These are phyloP conservation scores for Mycena epipterygia DNA, from an alignment of 768 basidiomycete species.

Conservation along the genomic window DNA sequence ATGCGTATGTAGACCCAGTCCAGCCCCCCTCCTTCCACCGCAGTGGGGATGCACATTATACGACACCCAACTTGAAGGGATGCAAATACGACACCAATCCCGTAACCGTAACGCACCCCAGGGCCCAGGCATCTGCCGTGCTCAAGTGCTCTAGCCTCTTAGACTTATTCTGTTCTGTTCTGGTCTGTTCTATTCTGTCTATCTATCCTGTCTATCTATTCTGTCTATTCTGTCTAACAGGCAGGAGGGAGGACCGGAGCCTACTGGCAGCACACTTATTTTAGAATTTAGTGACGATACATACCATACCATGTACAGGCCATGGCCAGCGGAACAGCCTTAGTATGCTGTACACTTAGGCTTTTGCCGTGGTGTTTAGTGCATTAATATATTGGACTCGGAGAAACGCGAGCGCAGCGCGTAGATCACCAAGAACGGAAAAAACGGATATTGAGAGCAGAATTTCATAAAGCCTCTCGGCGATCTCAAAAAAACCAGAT, in stretches of 20 bases:
- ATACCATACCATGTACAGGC: not conserved
- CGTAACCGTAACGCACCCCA: not conserved
- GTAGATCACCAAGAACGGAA: no score
- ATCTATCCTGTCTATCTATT: no score
- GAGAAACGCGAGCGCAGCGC: no score
- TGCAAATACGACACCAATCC: no score
- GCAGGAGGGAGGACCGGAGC: no score
- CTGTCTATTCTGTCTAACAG: no score
- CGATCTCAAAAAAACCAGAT: no score
- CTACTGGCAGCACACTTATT: not conserved
- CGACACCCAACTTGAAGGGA: no score
- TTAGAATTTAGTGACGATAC: not conserved
- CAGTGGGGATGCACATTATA: constrained; percentile 20
- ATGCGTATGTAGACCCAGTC: not conserved
- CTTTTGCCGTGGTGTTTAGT: not conserved
- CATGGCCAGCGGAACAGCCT: not conserved
- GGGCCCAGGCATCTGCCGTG: not conserved
- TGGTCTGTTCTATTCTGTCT: not conserved
- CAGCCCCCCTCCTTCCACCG: not conserved
- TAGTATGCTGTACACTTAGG: not conserved
- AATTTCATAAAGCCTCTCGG: no score
- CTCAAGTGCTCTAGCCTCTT: not conserved
- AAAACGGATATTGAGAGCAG: no score
- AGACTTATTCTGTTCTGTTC: not conserved
- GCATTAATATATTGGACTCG: no score